Conservation (phyloP, 768 basidiomycete species). For the Daedaleopsis sinensis region DNA sequence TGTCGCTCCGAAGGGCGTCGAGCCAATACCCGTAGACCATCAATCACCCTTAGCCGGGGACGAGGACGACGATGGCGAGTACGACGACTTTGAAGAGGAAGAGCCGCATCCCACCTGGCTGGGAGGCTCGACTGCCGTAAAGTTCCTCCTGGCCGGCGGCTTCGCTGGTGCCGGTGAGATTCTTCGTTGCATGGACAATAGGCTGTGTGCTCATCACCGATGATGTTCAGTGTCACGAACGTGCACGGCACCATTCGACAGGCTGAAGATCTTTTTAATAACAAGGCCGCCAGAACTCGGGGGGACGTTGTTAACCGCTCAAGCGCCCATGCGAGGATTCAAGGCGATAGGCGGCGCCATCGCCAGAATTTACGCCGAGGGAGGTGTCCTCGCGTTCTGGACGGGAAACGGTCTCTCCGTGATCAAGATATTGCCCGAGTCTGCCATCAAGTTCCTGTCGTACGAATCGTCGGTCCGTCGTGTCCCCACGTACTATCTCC, state of each 20-base stretch:
- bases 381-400: constrained; percentile 92
- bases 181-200: neutral
- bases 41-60: constrained; percentile 32
- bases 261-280: constrained; percentile 95
- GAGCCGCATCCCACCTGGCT: constrained; percentile 64
- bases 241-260: constrained; percentile 96
- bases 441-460: constrained; percentile 96
- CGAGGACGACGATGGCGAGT: constrained; percentile 40
- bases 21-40: constrained; percentile 27
- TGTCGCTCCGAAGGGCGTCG: constrained; percentile 14
- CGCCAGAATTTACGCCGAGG: constrained; percentile 83
- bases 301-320: constrained; percentile 48
- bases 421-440: constrained; percentile 95
- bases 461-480: constrained; percentile 87
- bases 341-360: constrained; percentile 74
- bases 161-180: constrained; percentile 88
- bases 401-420: constrained; percentile 96
- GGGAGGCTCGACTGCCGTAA: constrained; percentile 74
- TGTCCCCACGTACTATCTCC: constrained; percentile 8
- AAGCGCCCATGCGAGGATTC: constrained; percentile 52
- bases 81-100: constrained; percentile 57
- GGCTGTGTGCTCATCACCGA: constrained; percentile 3
- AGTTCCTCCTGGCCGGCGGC: constrained; percentile 92
- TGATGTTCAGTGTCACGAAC: constrained; percentile 79
- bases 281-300: constrained; percentile 81